Evolutionary conservation across 345 rosid species (phyloP), one percentile per base, ranked within the genome.

Genomic region (Ricinus communis): DNA sequence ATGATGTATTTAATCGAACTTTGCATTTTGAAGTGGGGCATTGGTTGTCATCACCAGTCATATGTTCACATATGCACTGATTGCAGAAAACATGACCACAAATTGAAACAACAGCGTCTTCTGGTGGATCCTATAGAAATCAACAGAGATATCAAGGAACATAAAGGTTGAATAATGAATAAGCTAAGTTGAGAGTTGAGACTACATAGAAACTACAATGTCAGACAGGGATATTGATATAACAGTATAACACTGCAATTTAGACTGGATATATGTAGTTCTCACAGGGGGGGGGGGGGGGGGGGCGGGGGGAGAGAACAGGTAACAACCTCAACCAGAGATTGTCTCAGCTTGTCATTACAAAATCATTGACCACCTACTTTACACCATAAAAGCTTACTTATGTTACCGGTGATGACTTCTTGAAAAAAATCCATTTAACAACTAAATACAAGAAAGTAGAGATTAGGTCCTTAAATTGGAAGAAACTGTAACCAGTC

Each of bases 61-160:
- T 88, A 82, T 78, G 90, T 67, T 92, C 97, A 67, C 81, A 85
- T 56, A 90, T 83, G 83, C 99, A 95, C 64, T 92, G 97, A 65
- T 84, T 89, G 85, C 99, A 95, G 84, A 92, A 95, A 70, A 95
- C 96, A 82, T 95, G 97, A 63, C 96, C 87, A 72, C 99, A 95
- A 43, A 79, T 74, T 22, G 97, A 82, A 74, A 87, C 93, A 80
- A 90, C 93, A 73, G 97, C 99, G 83, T 88, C 99, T 81, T 95
- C 99, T 43, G 99, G 99, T 33, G 96, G 83, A 85, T 92, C 99
- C 99, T 95, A 80, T 58, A 71, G 60, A 72, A 68, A 38, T 28
- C 49, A 65, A 65, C 49, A 55, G n/a, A 11, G 47, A 6, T 30
- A 22, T 66, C 65, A 69, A 8, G 41, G 55, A 4, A 11, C 36